Base-by-base conservation (phyloP, 371 early-diverging fungal species). In the Apophysomyces variabilis region DNA sequence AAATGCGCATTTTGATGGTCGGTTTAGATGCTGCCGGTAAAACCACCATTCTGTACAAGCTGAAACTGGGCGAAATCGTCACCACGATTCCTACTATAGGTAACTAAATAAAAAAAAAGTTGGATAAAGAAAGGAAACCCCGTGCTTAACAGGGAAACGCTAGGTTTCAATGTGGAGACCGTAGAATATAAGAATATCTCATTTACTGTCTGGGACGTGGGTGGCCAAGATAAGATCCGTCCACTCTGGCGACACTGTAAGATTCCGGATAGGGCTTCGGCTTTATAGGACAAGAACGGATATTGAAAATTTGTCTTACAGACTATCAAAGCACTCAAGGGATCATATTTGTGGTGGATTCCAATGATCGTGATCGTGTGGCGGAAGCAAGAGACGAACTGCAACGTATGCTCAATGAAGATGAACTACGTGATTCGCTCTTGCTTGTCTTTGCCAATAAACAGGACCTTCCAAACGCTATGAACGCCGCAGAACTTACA, bases 11-110 rank as follows among this genome's bases (percentile, higher is more conserved):
- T 66, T 83, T 98, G 56, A 95, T 98, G 69, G 88, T 97, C 26
- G 99, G 96, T 14, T 83, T 94, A 39, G 95, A 94, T 77, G 95
- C 92, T 5, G 97, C 99, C 11, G 99, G 99, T 64, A 99, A 99
- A 77, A 99, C 97, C 4, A 96, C 97, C 64, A 94, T 99, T 70
- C 83, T 96, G 67, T 95, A 92, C 72, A 81, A 66, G 39, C 62
- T 70, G 41, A 67, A 91, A 75, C 78, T 91, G 37, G 95, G 95
- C 60, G 95, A 96, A 75, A 92, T 94, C 18, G 93, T 95, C 38
- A 90, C 94, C 21, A 95, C 96, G 14, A 94, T 96, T 65, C 96
- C 96, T 16, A 96, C 85, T 83, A 69, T 69, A 46, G 69, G 69
- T 69, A 69, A 69, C 32, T 3, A 64, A 37, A 50, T 47, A 39